Evolutionary conservation across 352 stramenopile species (phyloP).

Genomic region (Phytophthora nicotianae): DNA sequence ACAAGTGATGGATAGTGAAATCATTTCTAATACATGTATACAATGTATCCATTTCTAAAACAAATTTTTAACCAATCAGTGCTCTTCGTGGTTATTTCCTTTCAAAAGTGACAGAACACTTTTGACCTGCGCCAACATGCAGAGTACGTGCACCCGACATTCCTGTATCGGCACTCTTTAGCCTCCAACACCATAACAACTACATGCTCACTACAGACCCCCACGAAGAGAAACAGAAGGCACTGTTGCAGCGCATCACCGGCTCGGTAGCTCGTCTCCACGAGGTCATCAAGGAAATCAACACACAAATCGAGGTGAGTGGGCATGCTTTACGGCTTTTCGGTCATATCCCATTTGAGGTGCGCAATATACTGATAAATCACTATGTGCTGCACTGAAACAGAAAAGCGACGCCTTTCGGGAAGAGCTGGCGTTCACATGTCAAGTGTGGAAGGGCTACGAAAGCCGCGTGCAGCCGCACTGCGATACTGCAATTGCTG

Average conservation of each 20-base stretch:
- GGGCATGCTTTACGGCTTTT: background rate
- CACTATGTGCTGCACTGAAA: background rate
- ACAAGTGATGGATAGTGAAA: slow-evolving; percentile 2
- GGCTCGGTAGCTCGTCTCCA: slow-evolving; percentile 79
- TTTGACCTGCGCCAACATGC: slow-evolving; percentile 20
- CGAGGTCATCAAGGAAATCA: slow-evolving; percentile 87
- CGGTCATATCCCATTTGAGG: background rate
- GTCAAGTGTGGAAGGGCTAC: slow-evolving; percentile 86
- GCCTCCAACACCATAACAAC: slow-evolving; percentile 1
- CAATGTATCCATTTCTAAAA: slow-evolving; percentile 20
- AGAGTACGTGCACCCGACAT: slow-evolving; percentile 19
- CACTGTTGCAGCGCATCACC: slow-evolving; percentile 77
- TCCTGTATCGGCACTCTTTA: too few species aligned
- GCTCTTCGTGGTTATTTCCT: slow-evolving; percentile 1
- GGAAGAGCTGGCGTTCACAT: slow-evolving; percentile 75
- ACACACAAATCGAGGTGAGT: slow-evolving; percentile 79
- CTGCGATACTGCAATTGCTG: slow-evolving; percentile 42
- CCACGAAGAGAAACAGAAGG: slow-evolving; percentile 90
- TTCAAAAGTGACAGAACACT: too few species aligned
- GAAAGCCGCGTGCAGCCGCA: slow-evolving; percentile 83
- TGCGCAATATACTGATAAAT: background rate
- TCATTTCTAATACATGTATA: slow-evolving; percentile 9
- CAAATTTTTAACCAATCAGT: slow-evolving; percentile 19
- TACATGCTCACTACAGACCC: slow-evolving; percentile 49
- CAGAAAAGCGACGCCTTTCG: slow-evolving; percentile 82